These are phyloP conservation scores for Hypomyces perniciosus DNA, from an alignment of 2,329 filamentous ascomycete species.

Conservation along the genomic window DNA sequence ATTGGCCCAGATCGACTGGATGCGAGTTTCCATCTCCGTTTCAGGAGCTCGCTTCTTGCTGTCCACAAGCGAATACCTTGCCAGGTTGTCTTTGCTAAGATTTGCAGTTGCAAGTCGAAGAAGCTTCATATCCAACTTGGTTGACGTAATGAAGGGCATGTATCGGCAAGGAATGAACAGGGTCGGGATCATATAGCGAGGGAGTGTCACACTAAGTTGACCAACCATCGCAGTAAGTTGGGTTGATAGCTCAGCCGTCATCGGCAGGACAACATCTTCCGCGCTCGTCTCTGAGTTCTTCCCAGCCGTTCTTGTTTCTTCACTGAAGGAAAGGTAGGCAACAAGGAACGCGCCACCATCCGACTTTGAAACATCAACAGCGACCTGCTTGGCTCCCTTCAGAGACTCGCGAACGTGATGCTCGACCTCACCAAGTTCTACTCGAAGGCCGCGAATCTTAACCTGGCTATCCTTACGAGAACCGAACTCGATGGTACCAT, in stretches of 20 bases:
- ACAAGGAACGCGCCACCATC: constrained; percentile 7
- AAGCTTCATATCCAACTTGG: constrained; percentile 13
- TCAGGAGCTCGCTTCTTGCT: constrained; percentile 14
- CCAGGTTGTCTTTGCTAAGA: constrained; percentile 11
- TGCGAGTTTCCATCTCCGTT: constrained; percentile 19
- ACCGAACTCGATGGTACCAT: constrained; percentile 16
- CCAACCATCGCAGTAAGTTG: constrained; percentile 5
- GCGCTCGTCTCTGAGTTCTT: neutral
- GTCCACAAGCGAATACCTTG: constrained; percentile 20
- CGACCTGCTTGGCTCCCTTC: constrained; percentile 6
- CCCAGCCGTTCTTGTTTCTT: constrained; percentile 3
- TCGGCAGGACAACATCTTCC: neutral
- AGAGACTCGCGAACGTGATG: constrained; percentile 9
- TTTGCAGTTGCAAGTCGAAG: constrained; percentile 1
- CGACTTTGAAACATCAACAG: constrained; percentile 9
- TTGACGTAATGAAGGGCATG: constrained; percentile 11
- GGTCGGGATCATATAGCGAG: constrained; percentile 10
- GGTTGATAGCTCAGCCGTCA: constrained; percentile 5
- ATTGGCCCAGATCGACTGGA: constrained; percentile 28
- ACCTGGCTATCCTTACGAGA: constrained; percentile 20
- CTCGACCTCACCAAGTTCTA: constrained; percentile 17
- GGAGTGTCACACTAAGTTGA: constrained; percentile 8
- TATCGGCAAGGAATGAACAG: constrained; percentile 9
- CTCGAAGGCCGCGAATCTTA: constrained; percentile 18
- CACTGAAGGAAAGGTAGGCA: constrained; percentile 9